Evolutionary conservation across 345 rosid species (phyloP).

Genomic region (Melaleuca alternifolia): DNA sequence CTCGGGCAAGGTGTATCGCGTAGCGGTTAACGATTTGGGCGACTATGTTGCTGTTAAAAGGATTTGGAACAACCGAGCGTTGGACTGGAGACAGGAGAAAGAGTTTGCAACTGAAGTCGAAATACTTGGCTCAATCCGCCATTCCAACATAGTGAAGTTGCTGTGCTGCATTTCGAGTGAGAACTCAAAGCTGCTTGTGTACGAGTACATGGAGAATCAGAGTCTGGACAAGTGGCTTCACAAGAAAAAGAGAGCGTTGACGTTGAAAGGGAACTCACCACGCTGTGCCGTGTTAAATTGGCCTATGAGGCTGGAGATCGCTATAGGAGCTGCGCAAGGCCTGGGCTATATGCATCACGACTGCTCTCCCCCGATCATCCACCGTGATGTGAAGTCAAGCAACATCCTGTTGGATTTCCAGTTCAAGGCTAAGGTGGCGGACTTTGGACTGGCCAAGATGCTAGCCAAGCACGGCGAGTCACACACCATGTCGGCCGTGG

Average conservation of each 20-base stretch:
- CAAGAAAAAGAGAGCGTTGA: slow-evolving; percentile 25
- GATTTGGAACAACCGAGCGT: slow-evolving; percentile 48
- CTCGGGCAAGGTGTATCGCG: slow-evolving; percentile 75
- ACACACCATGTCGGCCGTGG: slow-evolving; percentile 77
- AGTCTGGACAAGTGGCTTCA: slow-evolving; percentile 91
- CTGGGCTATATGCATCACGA: slow-evolving; percentile 88
- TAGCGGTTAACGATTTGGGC: slow-evolving; percentile 21
- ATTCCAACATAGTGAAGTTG: slow-evolving; percentile 73
- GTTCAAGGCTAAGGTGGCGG: slow-evolving; percentile 72
- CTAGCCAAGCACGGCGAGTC: slow-evolving; percentile 47
- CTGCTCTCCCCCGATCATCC: slow-evolving; percentile 63
- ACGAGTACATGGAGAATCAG: slow-evolving; percentile 81
- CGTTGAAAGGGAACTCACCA: slow-evolving; percentile 3
- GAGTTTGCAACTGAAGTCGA: slow-evolving; percentile 76
- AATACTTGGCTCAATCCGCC: slow-evolving; percentile 65
- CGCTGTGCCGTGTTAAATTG: slow-evolving; percentile 28
- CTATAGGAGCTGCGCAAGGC: slow-evolving; percentile 79
- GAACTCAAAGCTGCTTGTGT: slow-evolving; percentile 81
- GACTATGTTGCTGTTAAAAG: slow-evolving; percentile 77
- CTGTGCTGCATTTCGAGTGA: slow-evolving; percentile 80
- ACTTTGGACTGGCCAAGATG: slow-evolving; percentile 84
- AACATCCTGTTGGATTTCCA: slow-evolving; percentile 71
- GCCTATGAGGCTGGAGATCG: slow-evolving; percentile 68
- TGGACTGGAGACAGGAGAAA: slow-evolving; percentile 53
- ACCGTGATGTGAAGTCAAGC: slow-evolving; percentile 86